These are phyloP conservation scores for Aspergillus cejpii DNA, from an alignment of 2,329 filamentous ascomycete genomes.

Conservation along the genomic window DNA sequence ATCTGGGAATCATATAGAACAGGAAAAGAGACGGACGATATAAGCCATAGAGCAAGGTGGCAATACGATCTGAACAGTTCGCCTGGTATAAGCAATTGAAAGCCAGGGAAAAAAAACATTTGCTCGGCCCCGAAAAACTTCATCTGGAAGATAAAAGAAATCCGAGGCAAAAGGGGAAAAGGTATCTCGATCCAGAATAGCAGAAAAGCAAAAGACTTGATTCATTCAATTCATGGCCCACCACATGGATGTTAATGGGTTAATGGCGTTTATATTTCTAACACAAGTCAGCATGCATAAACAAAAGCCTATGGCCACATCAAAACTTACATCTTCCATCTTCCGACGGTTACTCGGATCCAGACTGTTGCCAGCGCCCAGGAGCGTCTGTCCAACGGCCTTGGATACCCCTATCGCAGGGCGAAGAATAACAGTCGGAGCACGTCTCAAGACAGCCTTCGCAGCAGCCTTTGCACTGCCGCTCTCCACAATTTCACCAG, in stretches of 20 bases:
- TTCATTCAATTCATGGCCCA: background rate
- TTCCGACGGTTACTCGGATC: constrained; percentile 75
- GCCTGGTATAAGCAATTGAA: background rate
- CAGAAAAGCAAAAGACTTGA: background rate
- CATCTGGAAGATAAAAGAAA: too few species aligned
- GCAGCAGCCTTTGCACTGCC: constrained; percentile 73
- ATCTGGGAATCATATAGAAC: background rate
- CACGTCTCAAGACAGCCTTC: constrained; percentile 67
- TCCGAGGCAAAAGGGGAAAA: too few species aligned
- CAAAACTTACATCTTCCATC: constrained; percentile 76
- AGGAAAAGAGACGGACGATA: background rate
- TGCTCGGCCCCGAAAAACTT: too few species aligned
- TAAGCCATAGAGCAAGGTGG: background rate
- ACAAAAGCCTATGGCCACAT: background rate
- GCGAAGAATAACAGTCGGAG: constrained; percentile 86
- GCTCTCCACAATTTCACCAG: constrained; percentile 83
- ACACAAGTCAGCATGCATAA: background rate
- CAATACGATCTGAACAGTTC: background rate
- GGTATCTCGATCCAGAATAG: background rate
- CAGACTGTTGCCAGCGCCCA: constrained; percentile 87
- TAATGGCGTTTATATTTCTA: constrained; percentile 43
- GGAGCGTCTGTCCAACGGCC: constrained; percentile 77
- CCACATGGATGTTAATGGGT: constrained; percentile 1
- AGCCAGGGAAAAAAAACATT: too few species aligned
- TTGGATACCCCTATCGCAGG: constrained; percentile 87